Percentiles rank a stretch among this genome's conserved stretches.
These are phyloP conservation scores for Trypanosoma congolense DNA, from an alignment of 208 protist genomes.

Conservation along the genomic window DNA sequence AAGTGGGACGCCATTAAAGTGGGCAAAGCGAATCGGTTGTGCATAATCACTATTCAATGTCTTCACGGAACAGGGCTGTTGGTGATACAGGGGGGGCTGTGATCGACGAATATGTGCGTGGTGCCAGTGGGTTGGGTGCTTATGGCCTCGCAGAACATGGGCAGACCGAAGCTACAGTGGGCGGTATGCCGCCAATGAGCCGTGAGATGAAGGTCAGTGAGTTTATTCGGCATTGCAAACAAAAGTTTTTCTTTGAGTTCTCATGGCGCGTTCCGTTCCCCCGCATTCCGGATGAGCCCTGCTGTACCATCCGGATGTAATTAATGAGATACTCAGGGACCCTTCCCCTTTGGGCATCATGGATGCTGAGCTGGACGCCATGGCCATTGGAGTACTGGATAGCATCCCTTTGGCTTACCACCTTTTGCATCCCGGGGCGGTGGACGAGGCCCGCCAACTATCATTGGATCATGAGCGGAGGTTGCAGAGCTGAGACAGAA, in stretches of 20 bases:
- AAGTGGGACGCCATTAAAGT: too few species aligned
- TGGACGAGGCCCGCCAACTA: conserved; percentile 29
- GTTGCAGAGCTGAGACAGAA: conserved; percentile 29
- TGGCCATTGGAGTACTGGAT: conserved; percentile 58
- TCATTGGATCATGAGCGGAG: conserved; percentile 23
- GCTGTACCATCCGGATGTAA: conserved; percentile 56
- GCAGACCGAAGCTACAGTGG: conserved; percentile 7
- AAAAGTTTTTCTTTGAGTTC: conserved; percentile 65
- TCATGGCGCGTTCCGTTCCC: conserved; percentile 63
- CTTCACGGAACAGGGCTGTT: too few species aligned
- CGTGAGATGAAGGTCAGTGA: conserved; percentile 22
- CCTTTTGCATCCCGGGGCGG: conserved; percentile 34
- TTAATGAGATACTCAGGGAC: conserved; percentile 37
- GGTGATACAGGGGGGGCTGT: too few species aligned
- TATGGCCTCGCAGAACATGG: conserved; percentile 14
- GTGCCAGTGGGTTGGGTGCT: conserved; percentile 10
- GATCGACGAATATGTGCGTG: too few species aligned
- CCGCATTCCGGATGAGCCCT: conserved; percentile 44
- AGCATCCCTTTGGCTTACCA: conserved; percentile 69
- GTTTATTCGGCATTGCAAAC: conserved; percentile 48
- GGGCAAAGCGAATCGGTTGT: too few species aligned
- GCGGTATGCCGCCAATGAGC: conserved; percentile 14
- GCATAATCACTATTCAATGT: too few species aligned
- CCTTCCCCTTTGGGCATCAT: conserved; percentile 51
- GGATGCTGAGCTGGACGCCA: conserved; percentile 77